Base-by-base conservation (phyloP, 2,329 filamentous ascomycete genomes). In the Cladosporium sp. region DNA sequence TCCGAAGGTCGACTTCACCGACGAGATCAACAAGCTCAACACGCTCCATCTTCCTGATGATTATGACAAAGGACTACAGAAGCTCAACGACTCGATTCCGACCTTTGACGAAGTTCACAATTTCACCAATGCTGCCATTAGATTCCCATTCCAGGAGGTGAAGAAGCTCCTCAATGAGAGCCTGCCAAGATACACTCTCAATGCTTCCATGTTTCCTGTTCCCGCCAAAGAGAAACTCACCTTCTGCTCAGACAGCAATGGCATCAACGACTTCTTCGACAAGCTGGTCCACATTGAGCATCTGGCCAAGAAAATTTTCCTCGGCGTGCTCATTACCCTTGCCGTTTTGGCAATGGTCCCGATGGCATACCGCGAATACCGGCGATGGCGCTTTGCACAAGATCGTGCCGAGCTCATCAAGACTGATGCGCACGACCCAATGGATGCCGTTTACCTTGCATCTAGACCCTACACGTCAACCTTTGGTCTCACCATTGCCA, bases 401-500 rank as follows among this genome's bases (percentile, higher is more conserved):
- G 82, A 89, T 70, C 88, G 90, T 66, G 87, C 91, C 26, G 81
- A 84, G 65, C 82, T 93, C 36, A 85, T 96, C 71, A 81, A 84
- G 55, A 82, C 85, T 70, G 83, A 89, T 65, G 85, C 87, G 34
- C 88, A 88, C 75, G 93, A 98, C 74, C 86, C 90, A 0, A 88
- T 97, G 84, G 94, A 98, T 75, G 88, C 93, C 41, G 87, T 96
- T 51, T 96, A 97, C 79, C 90, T 97, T 71, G 88, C 90, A 36
- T 93, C 92, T 38, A 87, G 92, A 26, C 93, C 94, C 1, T 87
- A 90, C 72, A 92, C 92, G 0, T 87, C 92, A 1, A 84, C 84
- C 1, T 80, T 85, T 32, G 94, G 93, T 49, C 85, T 97, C 76
- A 89, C 86, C 78, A 72, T 91, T 24, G 87, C 91, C 7, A 85